These are phyloP conservation scores for Fusarium metavorans DNA, from an alignment of 2,329 filamentous ascomycete genomes.

Conservation along the genomic window DNA sequence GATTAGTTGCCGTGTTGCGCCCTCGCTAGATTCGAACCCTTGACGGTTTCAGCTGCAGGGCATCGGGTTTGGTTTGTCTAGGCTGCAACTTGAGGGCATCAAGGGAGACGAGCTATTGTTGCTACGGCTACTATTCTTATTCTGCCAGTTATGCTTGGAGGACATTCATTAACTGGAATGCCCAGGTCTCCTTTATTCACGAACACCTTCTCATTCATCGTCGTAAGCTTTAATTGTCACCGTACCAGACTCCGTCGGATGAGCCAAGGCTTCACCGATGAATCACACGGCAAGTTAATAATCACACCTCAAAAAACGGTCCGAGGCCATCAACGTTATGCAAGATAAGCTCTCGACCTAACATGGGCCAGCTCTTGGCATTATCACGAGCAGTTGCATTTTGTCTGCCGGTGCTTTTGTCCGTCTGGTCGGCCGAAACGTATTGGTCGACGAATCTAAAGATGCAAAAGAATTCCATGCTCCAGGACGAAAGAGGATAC, in stretches of 20 bases:
- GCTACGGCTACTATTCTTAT: not conserved
- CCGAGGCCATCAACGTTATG: constrained; percentile 2
- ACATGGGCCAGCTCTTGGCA: not conserved
- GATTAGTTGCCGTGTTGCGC: not conserved
- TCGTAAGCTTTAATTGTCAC: not conserved
- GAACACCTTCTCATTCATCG: not conserved
- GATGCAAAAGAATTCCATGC: not conserved
- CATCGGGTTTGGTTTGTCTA: not conserved
- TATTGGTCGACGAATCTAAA: not conserved
- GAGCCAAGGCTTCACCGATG: not conserved
- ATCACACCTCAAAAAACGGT: not conserved
- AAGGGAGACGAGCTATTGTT: not conserved
- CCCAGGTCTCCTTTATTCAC: not conserved
- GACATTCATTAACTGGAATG: not conserved
- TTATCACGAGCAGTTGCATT: not conserved
- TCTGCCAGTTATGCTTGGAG: not conserved
- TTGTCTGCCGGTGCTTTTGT: not conserved
- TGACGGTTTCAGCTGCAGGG: not conserved
- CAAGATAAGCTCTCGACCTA: constrained; percentile 2
- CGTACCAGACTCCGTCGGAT: not conserved
- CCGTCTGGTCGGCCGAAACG: constrained; percentile 3
- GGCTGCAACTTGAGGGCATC: not conserved
- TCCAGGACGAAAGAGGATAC: not conserved
- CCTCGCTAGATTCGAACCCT: not conserved
- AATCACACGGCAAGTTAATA: not conserved